A percentile compares a stretch with the other conserved stretches of the same genome.
phyloP scores from a whole-genome alignment of 352 stramenopile genomes.

The Phytopythium helicoides region DNA sequence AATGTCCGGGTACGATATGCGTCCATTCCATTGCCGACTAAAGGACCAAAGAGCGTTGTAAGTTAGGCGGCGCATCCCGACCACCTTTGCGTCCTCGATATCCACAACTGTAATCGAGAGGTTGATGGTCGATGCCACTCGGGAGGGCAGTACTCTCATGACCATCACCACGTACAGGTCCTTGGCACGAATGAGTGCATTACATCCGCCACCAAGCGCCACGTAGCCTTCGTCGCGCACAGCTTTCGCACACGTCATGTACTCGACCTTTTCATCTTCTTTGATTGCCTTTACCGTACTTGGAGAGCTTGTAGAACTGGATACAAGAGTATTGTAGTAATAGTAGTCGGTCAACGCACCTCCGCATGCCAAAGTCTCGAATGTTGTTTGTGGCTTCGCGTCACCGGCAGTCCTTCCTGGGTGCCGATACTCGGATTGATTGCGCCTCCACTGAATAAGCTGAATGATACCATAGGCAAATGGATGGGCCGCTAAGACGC shows the following conservation, averaged over 20 bases:
- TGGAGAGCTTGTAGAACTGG: neutral
- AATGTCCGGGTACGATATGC: too few species aligned
- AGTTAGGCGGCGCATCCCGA: too few species aligned
- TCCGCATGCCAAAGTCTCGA: slow-evolving; percentile 26
- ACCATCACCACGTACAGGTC: slow-evolving; percentile 28
- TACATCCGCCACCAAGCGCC: slow-evolving; percentile 19
- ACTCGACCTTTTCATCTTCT: neutral
- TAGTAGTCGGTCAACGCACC: slow-evolving; percentile 26
- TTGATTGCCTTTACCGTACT: neutral
- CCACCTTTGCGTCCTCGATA: too few species aligned
- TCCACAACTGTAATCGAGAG: slow-evolving; percentile 24
- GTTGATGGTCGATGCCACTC: slow-evolving; percentile 20
- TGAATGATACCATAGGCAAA: slow-evolving; percentile 26
- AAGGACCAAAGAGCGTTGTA: too few species aligned
- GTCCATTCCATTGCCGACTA: too few species aligned
- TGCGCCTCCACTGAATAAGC: slow-evolving; percentile 22
- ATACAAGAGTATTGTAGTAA: slow-evolving; percentile 37
- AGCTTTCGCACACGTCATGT: slow-evolving; percentile 27
- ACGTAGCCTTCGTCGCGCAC: slow-evolving; percentile 36
- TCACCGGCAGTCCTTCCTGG: slow-evolving; percentile 9
- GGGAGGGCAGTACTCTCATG: slow-evolving; percentile 20
- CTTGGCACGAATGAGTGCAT: slow-evolving; percentile 29
- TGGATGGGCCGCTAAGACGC: slow-evolving; percentile 20
- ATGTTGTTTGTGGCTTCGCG: too few species aligned
- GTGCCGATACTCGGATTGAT: slow-evolving; percentile 21